Percentiles rank a stretch among this genome's conserved stretches.
Evolutionary conservation across 805 yeast genomes (phyloP).

Genomic region (Myxozyma geophila): DNA sequence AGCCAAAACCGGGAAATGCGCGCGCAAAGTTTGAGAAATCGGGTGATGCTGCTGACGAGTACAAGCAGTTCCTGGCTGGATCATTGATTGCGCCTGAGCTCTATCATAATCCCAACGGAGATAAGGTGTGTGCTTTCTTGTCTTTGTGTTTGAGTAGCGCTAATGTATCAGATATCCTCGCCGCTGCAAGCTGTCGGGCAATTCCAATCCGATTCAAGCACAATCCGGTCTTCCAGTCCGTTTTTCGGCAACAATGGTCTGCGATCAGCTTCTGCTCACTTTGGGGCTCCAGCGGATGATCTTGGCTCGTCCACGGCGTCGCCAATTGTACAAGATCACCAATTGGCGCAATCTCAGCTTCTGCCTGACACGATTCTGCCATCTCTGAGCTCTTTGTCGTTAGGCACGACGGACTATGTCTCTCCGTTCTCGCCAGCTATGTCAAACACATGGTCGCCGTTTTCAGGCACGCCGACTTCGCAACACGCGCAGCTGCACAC

Average conservation of each 20-base stretch:
- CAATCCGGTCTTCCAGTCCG: slow-evolving; percentile 20
- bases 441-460: slow-evolving; percentile 19
- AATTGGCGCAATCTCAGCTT: slow-evolving; percentile 2
- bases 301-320: slow-evolving; percentile 1
- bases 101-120: background rate
- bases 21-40: slow-evolving; percentile 13
- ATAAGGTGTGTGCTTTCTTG: background rate
- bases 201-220: background rate
- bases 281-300: slow-evolving; percentile 2
- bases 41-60: slow-evolving; percentile 16
- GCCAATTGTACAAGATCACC: background rate
- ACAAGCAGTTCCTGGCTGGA: slow-evolving; percentile 18
- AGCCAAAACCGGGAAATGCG: slow-evolving; percentile 13
- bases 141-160: background rate
- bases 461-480: slow-evolving; percentile 24
- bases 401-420: slow-evolving; percentile 8
- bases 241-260: slow-evolving; percentile 4
- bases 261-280: slow-evolving; percentile 12
- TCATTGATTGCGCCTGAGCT: slow-evolving; percentile 15
- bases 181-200: slow-evolving; percentile 10
- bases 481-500: slow-evolving; percentile 18
- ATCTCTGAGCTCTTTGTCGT: slow-evolving; percentile 6
- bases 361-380: slow-evolving; percentile 14
- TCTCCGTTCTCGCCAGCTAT: slow-evolving; percentile 20
- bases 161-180: background rate